These are phyloP conservation scores for Thymus quinquecostatus DNA, from an alignment of 257 asterid species.

Conservation along the genomic window DNA sequence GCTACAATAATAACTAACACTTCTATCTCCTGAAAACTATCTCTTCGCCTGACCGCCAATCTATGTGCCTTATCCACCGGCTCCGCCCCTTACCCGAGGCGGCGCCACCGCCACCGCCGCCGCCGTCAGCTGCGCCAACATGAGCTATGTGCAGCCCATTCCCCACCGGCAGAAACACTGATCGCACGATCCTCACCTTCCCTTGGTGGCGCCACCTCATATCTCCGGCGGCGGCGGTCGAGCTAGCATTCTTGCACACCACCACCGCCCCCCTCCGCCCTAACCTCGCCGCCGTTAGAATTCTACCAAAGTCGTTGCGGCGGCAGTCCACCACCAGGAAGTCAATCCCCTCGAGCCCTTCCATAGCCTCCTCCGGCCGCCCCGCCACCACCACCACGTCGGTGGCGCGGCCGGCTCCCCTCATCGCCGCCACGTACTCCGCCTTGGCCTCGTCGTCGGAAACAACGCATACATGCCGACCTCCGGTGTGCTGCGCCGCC, in stretches of 20 bases:
- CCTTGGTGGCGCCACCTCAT: conserved; percentile 59
- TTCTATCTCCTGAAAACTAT: conserved; percentile 52
- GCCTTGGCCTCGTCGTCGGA: conserved; percentile 55
- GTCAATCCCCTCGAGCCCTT: conserved; percentile 58
- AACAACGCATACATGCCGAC: conserved; percentile 72
- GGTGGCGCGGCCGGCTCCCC: conserved; percentile 40
- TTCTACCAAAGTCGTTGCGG: conserved; percentile 44
- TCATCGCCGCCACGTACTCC: conserved; percentile 52
- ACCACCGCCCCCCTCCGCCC: conserved; percentile 82
- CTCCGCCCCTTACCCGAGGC: conserved; percentile 34
- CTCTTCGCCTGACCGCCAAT: conserved; percentile 67
- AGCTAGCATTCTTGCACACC: conserved; percentile 74
- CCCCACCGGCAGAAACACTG: conserved; percentile 86
- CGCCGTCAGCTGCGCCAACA: conserved; percentile 59
- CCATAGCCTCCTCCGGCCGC: conserved; percentile 50
- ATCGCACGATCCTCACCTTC: conserved; percentile 62
- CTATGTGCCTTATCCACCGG: conserved; percentile 65
- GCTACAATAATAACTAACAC: neutral
- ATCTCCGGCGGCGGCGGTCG: conserved; percentile 44
- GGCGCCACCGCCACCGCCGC: conserved; percentile 41
- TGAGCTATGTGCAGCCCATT: conserved; percentile 79
- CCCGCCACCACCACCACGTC: conserved; percentile 59
- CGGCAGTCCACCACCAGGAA: conserved; percentile 73
- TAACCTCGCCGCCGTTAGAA: conserved; percentile 59
- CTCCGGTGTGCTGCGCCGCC: conserved; percentile 67